These are phyloP conservation scores for Saccharomycopsis fibuligera DNA, from an alignment of 805 yeast genomes.

Conservation along the genomic window DNA sequence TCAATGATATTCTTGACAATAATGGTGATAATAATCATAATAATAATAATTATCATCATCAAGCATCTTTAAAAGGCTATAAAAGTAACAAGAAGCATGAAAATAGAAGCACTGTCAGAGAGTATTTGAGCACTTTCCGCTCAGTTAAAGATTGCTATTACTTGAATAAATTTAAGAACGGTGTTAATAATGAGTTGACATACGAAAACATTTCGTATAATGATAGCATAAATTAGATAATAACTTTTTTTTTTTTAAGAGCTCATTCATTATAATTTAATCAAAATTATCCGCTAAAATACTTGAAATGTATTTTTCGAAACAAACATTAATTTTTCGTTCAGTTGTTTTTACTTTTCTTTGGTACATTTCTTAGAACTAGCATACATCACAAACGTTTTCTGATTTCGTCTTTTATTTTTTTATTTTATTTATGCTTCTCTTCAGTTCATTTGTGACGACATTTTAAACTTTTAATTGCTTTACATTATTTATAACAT, in stretches of 20 bases:
- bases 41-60: no score
- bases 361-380: neutral
- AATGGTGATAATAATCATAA: no score
- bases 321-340: neutral
- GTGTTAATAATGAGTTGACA: neutral
- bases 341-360: neutral
- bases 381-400: no score
- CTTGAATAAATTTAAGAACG: conserved; percentile 5
- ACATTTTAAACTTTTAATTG: no score
- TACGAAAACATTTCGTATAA: neutral
- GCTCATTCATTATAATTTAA: neutral
- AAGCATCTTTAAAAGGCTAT: no score
- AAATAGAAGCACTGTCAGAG: conserved; percentile 6
- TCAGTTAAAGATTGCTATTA: conserved; percentile 2
- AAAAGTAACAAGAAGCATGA: no score
- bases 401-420: no score
- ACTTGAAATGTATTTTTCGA: neutral
- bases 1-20: neutral
- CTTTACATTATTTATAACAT: no score
- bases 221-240: no score
- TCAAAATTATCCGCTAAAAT: no score
- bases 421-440: no score
- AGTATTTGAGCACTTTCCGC: conserved; percentile 8
- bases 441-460: no score
- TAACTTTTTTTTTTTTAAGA: neutral